Evolutionary conservation across 2,329 filamentous ascomycete species (phyloP), one percentile per base, ranked within the genome.

Genomic region (Ophiocordyceps polyrhachis-furcata): DNA sequence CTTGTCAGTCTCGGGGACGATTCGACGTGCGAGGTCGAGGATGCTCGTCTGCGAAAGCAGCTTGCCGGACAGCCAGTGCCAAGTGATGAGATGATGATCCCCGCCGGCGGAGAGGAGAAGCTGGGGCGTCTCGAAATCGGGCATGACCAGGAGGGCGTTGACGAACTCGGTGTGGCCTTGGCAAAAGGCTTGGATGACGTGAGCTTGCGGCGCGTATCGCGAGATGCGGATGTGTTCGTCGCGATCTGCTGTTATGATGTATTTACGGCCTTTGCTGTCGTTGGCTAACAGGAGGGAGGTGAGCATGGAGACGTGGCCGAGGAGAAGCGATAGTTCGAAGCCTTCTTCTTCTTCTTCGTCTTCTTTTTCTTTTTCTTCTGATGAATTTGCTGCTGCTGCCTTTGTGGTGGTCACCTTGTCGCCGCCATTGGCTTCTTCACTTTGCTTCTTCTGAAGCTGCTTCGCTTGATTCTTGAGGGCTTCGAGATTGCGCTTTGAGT

Each of bases 221-320:
- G 85, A 93, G 19, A 95, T 70, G 35, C 91, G 82, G 55, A 98
- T 89, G 62, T 98, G 91, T 51, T 77, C 68, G 56, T 76, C 73
- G 13, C 73, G 66, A 49, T 76, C 69, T 6, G 64, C 67, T 0
- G 74, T 75, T 51, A 78, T 50, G 55, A 77, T 72, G 51, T 74
- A 75, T 15, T 59, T 60, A 25, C 59, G 58, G 21, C 52, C 59
- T 48, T 52, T 64, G 8, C 6, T 15, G 49, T 51, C 68, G 57
- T 55, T 65, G 6, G 69, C 70, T 40, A 76, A 67, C 2, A 68
- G 61, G 44, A 95, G 59, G 55, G 85, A 80, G 1, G 88, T 95
- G 43, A 98, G 74, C 76, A 96, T 83, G 1, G 89, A 95, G 14
- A 98, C 91, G 62, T 98, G 91, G 13, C 91, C 91, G 1, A 98